Base-by-base conservation (phyloP, 768 basidiomycete species). In the Hygrophorus pudorinus region DNA sequence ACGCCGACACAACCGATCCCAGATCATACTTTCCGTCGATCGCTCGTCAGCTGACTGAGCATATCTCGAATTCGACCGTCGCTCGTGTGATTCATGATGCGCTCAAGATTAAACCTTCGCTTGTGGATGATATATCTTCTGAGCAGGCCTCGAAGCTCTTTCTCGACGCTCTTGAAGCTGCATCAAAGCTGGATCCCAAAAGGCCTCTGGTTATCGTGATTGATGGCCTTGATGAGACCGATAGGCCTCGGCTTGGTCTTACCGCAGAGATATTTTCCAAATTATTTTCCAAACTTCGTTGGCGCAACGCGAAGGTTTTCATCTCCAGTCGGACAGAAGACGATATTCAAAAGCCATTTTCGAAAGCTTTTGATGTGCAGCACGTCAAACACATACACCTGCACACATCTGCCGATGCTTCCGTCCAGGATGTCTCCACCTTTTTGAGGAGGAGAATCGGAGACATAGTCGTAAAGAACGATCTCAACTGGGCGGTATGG, bases 151-250 rank as follows among this genome's bases (percentile, higher is more conserved):
- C 39, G 9, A 48, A 47, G 14, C 46, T 56, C 3, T 56, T 54
- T 24, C 29, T 54, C 2, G 46, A 49, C 7, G 28, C 46, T 24
- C 38, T 56, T 18, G 24, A 5, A 16, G 42, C 34, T 29, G 49
- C 49, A 11, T 44, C 49, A 12, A 20, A 2, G 13, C 29, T 45
- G 14, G 24, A 53, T 32, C 12, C 16, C 7, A 31, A 32, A n/a
- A 40, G 20, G 8, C 51, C 53, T 3, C 48, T 53, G 5, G 51
- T 54, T 18, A 33, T 56, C 16, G 49, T 56, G 29, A 54, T 56
- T 14, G 53, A 56, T 21, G 55, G 49, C 7, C 41, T 56, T 6
- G 55, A 56, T 41, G 55, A 54, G 33, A 54, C 55, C 1, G 42
- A 51, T 14, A 31, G 18, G 17, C 28, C 24, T 7, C 45, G 38